Evolutionary conservation across 2,329 filamentous ascomycete species (phyloP), one percentile per base, ranked within the genome.

Genomic region (Cordyceps tenuipes): DNA sequence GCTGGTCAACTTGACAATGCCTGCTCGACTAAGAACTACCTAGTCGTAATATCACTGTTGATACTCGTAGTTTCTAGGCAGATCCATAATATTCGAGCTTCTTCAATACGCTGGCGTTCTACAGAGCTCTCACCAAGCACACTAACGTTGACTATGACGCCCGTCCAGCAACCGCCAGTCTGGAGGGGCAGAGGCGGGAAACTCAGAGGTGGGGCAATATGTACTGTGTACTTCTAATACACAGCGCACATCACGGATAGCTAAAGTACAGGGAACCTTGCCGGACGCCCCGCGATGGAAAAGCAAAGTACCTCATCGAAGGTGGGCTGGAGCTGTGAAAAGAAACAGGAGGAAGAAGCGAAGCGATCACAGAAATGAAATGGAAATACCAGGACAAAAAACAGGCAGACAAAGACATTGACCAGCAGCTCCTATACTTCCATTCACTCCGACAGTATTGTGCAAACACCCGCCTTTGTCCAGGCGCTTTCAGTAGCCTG

Each of bases 251-350:
- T 6, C 3, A 8, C 3, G 29, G 5, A 36, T 29, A 17, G 9
- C 4, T 4, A 0, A 63, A 43, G 65, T 71, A 65, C 43, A 48
- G 5, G 44, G 15, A 12, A 71, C 69, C 50, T 63, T 39, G 9
- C 52, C 61, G 54, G 51, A 51, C 53, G 57, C 49, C 57, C 57
- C 57, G 57, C 57, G 57, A 53, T 59, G 57, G 57, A 59, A 59
- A 46, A 52, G 17, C 7, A 26, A 53, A 52, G 57, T 46, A 19
- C n/a, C 57, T 59, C 57, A 59, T 53, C 48, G 57, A 59, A 59
- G 15, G 47, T 17, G 15, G 12, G 44, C 10, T 41, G 31, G 44
- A 52, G 46, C 34, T 19, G 12, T 23, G 13, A 26, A 15, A 21
- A 36, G 36, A 21, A 21, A 17, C 3, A 15, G 31, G n/a, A 51